A percentile compares a stretch with the other conserved stretches of the same genome.
Evolutionary conservation across 1,284 basidiomycete species (phyloP).

Genomic region (Farysia itapuensis): DNA sequence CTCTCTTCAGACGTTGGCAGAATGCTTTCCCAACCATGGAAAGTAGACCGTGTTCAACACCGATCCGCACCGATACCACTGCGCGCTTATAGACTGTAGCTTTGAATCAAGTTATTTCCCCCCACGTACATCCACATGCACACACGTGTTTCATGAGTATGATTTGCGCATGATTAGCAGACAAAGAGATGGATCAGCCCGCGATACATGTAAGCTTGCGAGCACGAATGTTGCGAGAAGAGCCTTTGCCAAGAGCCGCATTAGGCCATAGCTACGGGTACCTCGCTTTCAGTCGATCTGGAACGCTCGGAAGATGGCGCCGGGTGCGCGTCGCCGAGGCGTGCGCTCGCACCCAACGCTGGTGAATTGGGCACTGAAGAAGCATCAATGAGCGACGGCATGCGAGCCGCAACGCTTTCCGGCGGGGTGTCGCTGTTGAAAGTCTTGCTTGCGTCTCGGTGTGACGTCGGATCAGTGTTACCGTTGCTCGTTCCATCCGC

Average conservation of each 20-base stretch:
- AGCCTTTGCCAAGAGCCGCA: no score
- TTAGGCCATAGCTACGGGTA: constrained; percentile 18
- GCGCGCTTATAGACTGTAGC: no score
- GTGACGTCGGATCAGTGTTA: background rate
- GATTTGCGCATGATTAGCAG: no score
- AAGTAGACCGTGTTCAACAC: no score
- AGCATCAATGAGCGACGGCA: constrained; percentile 22
- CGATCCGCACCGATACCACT: no score
- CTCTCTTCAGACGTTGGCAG: constrained; percentile 18
- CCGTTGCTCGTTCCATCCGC: background rate
- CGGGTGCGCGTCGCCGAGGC: no score
- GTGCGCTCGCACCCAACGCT: constrained; percentile 1
- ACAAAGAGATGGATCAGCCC: no score
- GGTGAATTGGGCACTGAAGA: constrained; percentile 16
- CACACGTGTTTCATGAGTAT: no score
- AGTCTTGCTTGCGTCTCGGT: constrained; percentile 3
- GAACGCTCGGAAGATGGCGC: no score
- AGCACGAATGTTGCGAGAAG: background rate
- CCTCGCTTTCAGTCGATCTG: constrained; percentile 3
- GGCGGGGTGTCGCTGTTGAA: constrained; percentile 1
- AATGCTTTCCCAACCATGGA: constrained; percentile 33
- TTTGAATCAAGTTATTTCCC: no score
- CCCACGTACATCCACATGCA: no score
- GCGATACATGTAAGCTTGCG: no score
- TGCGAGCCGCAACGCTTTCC: background rate